Evolutionary conservation across 257 asterid species (phyloP).

Genomic region (Fraxinus cuspidata): DNA sequence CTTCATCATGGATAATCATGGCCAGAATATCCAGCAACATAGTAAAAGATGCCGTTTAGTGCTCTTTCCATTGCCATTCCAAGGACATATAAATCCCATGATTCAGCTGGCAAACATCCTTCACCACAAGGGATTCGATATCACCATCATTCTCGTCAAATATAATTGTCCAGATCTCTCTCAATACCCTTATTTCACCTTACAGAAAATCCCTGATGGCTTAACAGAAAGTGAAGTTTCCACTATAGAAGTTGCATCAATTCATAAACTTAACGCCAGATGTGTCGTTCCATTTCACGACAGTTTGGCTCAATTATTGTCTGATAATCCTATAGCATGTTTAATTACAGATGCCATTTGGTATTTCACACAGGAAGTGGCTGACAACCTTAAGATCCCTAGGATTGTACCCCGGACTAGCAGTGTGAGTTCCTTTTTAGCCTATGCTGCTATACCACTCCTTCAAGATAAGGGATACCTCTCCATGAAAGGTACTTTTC

Average conservation of each 20-base stretch:
- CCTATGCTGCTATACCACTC: conserved; percentile 31
- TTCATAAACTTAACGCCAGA: background rate
- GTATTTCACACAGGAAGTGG: conserved; percentile 28
- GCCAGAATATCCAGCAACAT: too few relatives aligned
- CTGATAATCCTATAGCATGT: conserved; percentile 24
- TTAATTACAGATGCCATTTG: conserved; percentile 27
- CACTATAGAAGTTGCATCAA: background rate
- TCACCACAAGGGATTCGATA: conserved; percentile 39
- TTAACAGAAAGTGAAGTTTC: conserved; percentile 14
- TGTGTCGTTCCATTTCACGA: conserved; percentile 28
- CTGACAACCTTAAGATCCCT: conserved; percentile 36
- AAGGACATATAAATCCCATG: conserved; percentile 47
- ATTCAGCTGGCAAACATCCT: conserved; percentile 64
- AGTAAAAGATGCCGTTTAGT: too few relatives aligned
- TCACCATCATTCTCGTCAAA: conserved; percentile 46
- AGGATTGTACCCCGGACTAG: conserved; percentile 38
- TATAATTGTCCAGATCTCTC: conserved; percentile 36
- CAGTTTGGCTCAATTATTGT: conserved; percentile 7
- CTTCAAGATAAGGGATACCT: conserved; percentile 26
- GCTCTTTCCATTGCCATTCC: too few relatives aligned
- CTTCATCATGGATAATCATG: too few relatives aligned
- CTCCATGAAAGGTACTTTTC: conserved; percentile 23
- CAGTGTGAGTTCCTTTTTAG: conserved; percentile 25
- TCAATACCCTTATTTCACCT: conserved; percentile 40
- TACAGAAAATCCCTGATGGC: conserved; percentile 45